phyloP scores from a whole-genome alignment of 2,329 filamentous ascomycete genomes.

The Xylaria digitata region DNA sequence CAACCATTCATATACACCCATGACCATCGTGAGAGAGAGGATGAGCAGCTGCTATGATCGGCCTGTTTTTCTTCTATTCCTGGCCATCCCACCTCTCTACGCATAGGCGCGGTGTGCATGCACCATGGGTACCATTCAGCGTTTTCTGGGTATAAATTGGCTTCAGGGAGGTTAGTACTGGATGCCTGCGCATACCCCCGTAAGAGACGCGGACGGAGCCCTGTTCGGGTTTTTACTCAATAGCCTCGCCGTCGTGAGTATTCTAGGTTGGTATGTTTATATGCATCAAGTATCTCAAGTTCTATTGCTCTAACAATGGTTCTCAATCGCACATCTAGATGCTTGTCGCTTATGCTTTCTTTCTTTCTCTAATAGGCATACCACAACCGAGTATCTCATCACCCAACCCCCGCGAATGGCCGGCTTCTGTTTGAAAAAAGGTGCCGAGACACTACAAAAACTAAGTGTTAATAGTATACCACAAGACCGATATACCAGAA shows the following conservation, averaged over 20 bases:
- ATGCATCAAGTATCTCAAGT: background rate
- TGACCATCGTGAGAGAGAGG: too few species aligned
- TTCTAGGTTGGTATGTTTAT: background rate
- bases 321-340: background rate
- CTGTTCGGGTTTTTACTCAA: background rate
- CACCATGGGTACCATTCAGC: too few species aligned
- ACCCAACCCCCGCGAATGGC: background rate
- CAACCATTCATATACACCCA: too few species aligned
- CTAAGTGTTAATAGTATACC: constrained; percentile 7
- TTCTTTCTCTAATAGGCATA: background rate
- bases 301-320: background rate
- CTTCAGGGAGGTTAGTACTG: background rate
- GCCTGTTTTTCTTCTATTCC: too few species aligned
- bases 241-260: background rate
- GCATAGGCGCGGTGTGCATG: too few species aligned
- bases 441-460: constrained; percentile 12
- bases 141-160: too few species aligned
- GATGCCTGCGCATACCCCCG: background rate
- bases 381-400: background rate
- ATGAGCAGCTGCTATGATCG: too few species aligned
- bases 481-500: constrained; percentile 25
- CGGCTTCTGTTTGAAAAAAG: background rate
- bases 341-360: constrained; percentile 7
- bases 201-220: background rate
- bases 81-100: too few species aligned